A percentile compares a stretch with the other conserved stretches of the same genome.
phyloP scores from a whole-genome alignment of 306 rosid species.

The Medicago arabica region DNA sequence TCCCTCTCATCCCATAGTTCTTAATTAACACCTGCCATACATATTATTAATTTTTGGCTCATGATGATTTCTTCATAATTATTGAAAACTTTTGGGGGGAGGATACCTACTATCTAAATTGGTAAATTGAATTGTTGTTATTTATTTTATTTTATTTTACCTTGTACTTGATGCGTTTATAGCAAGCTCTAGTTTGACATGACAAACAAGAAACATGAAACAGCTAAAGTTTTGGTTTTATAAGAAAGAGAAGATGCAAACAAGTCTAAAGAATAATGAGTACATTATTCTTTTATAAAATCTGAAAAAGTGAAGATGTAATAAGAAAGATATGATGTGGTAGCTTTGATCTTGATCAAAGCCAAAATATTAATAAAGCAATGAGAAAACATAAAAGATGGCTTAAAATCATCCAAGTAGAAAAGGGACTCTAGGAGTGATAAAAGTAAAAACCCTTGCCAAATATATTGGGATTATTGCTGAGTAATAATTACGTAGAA shows the following conservation, averaged over 20 bases:
- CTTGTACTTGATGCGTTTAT: constrained; percentile 37
- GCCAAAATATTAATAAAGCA: constrained; percentile 45
- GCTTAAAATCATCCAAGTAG: constrained; percentile 44
- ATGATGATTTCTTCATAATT: too few species aligned
- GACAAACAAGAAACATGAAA: constrained; percentile 31
- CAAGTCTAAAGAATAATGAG: constrained; percentile 43
- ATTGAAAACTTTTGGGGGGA: background rate
- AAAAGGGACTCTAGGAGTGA: constrained; percentile 44
- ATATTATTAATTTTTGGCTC: background rate
- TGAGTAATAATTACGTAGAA: constrained; percentile 72
- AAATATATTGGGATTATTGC: constrained; percentile 52
- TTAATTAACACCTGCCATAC: background rate
- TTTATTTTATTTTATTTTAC: too few species aligned
- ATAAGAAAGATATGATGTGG: constrained; percentile 47
- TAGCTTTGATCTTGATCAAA: constrained; percentile 51
- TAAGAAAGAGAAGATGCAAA: constrained; percentile 28
- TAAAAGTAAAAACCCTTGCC: constrained; percentile 50
- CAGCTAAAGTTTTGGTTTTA: constrained; percentile 42
- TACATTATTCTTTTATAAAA: constrained; percentile 46
- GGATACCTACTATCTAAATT: background rate
- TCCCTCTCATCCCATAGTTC: background rate
- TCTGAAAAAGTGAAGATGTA: constrained; percentile 56
- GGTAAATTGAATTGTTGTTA: background rate
- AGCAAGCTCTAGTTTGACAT: constrained; percentile 43
- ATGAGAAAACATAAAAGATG: constrained; percentile 50